These are phyloP conservation scores for Fraxinus platypoda DNA, from an alignment of 305 asterid species.

Conservation along the genomic window DNA sequence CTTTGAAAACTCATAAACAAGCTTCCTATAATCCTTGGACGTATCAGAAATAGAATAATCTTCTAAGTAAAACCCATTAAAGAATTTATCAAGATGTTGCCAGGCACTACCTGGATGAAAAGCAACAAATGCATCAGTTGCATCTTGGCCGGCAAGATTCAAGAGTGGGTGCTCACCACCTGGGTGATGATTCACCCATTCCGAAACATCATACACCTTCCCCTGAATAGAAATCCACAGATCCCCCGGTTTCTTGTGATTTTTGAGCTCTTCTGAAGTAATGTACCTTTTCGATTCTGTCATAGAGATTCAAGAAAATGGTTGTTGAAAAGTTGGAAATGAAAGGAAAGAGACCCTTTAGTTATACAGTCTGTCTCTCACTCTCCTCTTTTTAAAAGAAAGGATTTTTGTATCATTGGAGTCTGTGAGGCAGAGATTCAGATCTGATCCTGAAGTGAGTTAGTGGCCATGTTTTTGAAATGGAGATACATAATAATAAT, in stretches of 20 bases:
- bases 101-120: slow-evolving; percentile 65
- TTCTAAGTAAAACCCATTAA: slow-evolving; percentile 51
- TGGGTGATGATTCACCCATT: slow-evolving; percentile 70
- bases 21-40: slow-evolving; percentile 73
- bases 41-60: slow-evolving; percentile 63
- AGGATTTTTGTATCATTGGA: neutral
- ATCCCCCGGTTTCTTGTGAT: slow-evolving; percentile 73
- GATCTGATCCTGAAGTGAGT: slow-evolving; percentile 15
- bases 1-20: slow-evolving; percentile 59
- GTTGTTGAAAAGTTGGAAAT: neutral
- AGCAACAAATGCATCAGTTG: slow-evolving; percentile 90
- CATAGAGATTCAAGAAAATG: slow-evolving; percentile 34
- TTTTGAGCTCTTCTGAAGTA: slow-evolving; percentile 60
- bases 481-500: neutral
- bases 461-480: neutral
- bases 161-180: slow-evolving; percentile 73
- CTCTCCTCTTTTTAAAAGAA: neutral
- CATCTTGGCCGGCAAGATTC: slow-evolving; percentile 76
- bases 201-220: slow-evolving; percentile 72
- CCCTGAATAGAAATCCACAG: slow-evolving; percentile 95
- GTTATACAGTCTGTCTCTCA: neutral
- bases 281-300: slow-evolving; percentile 50
- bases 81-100: slow-evolving; percentile 51
- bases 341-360: neutral
- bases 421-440: slow-evolving; percentile 18